Conservation (phyloP, 805 yeast genomes). For the Schwanniomyces yamadae region DNA sequence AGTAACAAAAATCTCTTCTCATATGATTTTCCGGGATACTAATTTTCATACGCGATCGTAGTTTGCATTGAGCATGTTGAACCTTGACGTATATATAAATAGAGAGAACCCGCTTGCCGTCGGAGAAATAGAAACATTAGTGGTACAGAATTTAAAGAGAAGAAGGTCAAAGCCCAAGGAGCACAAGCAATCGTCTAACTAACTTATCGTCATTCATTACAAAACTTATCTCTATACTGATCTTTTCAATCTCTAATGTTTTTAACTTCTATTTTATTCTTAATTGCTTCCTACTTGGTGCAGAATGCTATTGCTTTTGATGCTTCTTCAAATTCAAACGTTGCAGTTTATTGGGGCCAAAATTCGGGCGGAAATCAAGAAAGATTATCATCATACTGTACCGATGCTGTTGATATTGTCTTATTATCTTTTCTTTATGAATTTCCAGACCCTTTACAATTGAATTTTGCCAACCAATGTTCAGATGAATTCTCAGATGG, state of each 20-base stretch:
- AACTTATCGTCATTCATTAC: too few relatives aligned
- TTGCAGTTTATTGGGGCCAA: constrained; percentile 91
- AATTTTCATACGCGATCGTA: too few relatives aligned
- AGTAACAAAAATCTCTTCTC: too few relatives aligned
- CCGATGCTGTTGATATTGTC: constrained; percentile 64
- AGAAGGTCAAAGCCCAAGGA: too few relatives aligned
- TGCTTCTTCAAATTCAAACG: constrained; percentile 36
- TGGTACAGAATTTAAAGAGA: too few relatives aligned
- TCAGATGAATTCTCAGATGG: constrained; percentile 34
- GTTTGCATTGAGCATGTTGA: too few relatives aligned
- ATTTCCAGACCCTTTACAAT: constrained; percentile 43
- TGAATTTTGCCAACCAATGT: constrained; percentile 22
- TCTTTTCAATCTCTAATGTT: not conserved
- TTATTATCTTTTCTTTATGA: constrained; percentile 64
- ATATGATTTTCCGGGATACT: too few relatives aligned
- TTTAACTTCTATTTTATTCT: constrained; percentile 4
- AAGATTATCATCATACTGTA: constrained; percentile 51
- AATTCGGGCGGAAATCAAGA: constrained; percentile 16
- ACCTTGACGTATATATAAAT: too few relatives aligned
- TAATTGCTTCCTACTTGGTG: constrained; percentile 1
- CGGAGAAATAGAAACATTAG: too few relatives aligned
- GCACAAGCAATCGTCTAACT: too few relatives aligned
- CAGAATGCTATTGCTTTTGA: constrained; percentile 4
- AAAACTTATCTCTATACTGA: not conserved
- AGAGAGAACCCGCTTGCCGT: too few relatives aligned